Percentiles rank a stretch among this genome's conserved stretches.
These are phyloP conservation scores for Diaporthe caulivora DNA, from an alignment of 2,329 filamentous ascomycete genomes.

Conservation along the genomic window DNA sequence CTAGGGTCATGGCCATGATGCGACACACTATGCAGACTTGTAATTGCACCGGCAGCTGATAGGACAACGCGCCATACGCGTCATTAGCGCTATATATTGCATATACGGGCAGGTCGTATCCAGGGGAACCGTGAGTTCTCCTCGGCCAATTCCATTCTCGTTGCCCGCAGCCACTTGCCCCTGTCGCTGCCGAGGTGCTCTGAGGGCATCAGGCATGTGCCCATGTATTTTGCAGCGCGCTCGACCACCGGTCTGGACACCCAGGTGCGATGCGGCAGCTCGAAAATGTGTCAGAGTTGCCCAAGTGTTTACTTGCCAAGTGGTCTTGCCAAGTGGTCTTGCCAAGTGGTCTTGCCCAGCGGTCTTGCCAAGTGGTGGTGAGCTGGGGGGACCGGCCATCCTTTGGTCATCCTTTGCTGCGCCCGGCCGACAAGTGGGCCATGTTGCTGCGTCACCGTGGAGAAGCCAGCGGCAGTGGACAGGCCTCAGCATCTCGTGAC, in stretches of 20 bases:
- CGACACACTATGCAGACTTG: slow-evolving; percentile 28
- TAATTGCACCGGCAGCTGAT: slow-evolving; percentile 26
- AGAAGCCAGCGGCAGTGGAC: slow-evolving; percentile 2
- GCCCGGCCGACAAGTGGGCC: slow-evolving; percentile 27
- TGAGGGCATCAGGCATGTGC: no score
- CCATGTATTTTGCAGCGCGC: background rate
- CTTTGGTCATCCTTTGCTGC: slow-evolving; percentile 25
- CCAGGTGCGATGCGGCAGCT: background rate
- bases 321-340: background rate
- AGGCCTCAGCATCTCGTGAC: slow-evolving; percentile 20
- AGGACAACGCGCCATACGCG: slow-evolving; percentile 34
- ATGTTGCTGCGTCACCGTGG: slow-evolving; percentile 13
- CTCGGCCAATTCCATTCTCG: background rate
- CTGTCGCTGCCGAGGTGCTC: background rate
- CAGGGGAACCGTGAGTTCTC: slow-evolving; percentile 12
- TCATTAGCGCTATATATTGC: slow-evolving; percentile 28
- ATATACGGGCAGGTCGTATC: slow-evolving; percentile 22
- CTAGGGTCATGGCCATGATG: slow-evolving; percentile 13
- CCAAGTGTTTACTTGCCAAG: slow-evolving; percentile 19
- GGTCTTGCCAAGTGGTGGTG: slow-evolving; percentile 15
- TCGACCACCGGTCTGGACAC: background rate
- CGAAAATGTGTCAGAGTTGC: background rate
- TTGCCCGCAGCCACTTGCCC: background rate
- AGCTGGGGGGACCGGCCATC: slow-evolving; percentile 18
- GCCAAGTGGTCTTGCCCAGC: slow-evolving; percentile 4